Conservation (phyloP, 305 asterid species). For the Fraxinus xanthoxyloides region DNA sequence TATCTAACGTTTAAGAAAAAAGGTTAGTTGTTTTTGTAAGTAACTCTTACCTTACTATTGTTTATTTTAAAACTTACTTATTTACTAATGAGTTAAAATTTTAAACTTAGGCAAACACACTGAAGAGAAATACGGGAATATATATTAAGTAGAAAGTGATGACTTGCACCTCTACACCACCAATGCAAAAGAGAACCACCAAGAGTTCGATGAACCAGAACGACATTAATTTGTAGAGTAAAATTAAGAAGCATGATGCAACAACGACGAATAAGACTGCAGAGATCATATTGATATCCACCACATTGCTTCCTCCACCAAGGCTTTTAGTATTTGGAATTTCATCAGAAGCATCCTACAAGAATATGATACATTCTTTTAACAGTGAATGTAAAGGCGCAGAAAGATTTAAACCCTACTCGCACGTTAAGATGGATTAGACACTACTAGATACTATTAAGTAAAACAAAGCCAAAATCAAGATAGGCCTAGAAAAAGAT, state of each 20-base stretch:
- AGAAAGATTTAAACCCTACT: conserved; percentile 9
- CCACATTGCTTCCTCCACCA: conserved; percentile 58
- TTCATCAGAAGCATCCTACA: conserved; percentile 69
- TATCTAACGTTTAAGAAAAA: not conserved
- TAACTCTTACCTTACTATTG: not conserved
- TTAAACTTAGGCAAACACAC: not conserved
- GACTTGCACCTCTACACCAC: conserved; percentile 78
- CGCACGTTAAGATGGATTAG: not conserved
- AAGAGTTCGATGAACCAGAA: conserved; percentile 77
- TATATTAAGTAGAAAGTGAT: conserved; percentile 11
- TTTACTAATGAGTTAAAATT: not conserved
- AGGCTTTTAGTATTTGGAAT: conserved; percentile 39
- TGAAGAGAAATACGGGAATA: not conserved
- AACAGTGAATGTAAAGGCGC: conserved; percentile 12
- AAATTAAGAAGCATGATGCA: conserved; percentile 85
- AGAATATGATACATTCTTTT: conserved; percentile 18
- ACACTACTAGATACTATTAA: not conserved
- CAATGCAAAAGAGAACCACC: conserved; percentile 88
- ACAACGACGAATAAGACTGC: conserved; percentile 71
- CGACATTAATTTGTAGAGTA: conserved; percentile 82
- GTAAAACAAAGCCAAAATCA: conserved; percentile 2
- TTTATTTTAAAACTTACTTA: not conserved
- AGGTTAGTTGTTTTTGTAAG: not conserved
- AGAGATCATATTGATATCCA: conserved; percentile 75
- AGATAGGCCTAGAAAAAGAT: conserved; percentile 8